Percentiles rank a stretch among this genome's conserved stretches.
These are phyloP conservation scores for Yamadazyma nakazawae DNA, from an alignment of 805 yeast genomes.

Conservation along the genomic window DNA sequence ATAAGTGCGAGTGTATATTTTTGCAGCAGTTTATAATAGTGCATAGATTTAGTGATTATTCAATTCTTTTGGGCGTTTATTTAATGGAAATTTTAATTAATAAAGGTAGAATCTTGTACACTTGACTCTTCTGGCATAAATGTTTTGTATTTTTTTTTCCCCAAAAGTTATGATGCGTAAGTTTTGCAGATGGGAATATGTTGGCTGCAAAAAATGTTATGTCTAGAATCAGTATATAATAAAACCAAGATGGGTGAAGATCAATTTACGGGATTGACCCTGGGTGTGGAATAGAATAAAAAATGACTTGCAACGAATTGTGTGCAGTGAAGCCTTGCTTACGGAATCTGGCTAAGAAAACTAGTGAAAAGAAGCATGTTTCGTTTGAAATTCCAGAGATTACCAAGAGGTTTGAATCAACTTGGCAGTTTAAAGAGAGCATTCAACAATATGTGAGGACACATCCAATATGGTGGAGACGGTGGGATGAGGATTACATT, in stretches of 20 bases:
- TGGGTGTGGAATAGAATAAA: too few relatives aligned
- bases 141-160: too few relatives aligned
- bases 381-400: neutral
- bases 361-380: neutral
- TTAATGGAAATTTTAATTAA: neutral
- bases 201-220: neutral
- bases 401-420: neutral
- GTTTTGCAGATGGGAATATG: neutral
- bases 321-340: neutral
- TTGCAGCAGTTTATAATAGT: neutral
- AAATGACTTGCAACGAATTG: neutral
- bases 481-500: neutral
- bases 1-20: constrained; percentile 1
- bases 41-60: neutral
- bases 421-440: neutral
- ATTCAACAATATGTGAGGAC: neutral
- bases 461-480: neutral
- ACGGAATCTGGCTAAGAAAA: neutral
- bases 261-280: too few relatives aligned
- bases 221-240: neutral
- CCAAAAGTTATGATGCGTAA: neutral
- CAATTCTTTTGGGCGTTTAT: neutral
- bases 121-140: neutral
- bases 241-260: too few relatives aligned
- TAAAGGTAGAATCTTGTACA: too few relatives aligned